Evolutionary conservation across 768 basidiomycete genomes (phyloP), one percentile per base, ranked within the genome.

Genomic region (Leccinum longicurvipes): DNA sequence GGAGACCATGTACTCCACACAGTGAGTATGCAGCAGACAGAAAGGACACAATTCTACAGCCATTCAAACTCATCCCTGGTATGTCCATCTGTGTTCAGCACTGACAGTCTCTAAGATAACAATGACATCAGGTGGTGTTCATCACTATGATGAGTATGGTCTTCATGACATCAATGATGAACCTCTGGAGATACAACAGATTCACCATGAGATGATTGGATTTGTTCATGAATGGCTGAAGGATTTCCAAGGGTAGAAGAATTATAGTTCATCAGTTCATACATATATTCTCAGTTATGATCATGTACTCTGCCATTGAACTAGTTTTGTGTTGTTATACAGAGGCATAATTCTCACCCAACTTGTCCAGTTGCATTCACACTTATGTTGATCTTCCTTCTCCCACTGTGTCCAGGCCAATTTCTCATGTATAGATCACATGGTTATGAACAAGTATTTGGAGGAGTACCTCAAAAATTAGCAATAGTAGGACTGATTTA

Each of bases 31-130:
- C 93, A 3, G 64, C 73, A 6, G 77, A 83, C 47, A 78, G 93
- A 17, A 69, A 77, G 42, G 91, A 93, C 70, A 93, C 91, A 1
- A 71, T 85, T 15, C 64, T 84, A 32, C 77, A 80, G 36, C 95
- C 95, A 1, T 93, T 93, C 73, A 93, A 94, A 68, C 65, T 95
- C 41, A 97, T 97, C 55, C 86, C 87, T 10, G 78, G 93, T 93
- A 60, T 24, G 86, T n/a, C 39, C 77, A 17, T 45, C 24, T 28
- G 10, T 9, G 25, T 50, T 56, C 29, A 19, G 1, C 10, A 5
- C 51, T 47, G 27, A 48, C 17, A 21, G 34, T 24, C 6, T 27
- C 51, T 60, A 25, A 42, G 39, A 29, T 12, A 19, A 3, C 27
- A 6, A n/a, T 29, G 42, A 4, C 51, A 24, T 53, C 57, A 89